Base-by-base conservation (phyloP, 2,329 filamentous ascomycete genomes). In the Hymenotorrendiella dingleyae region DNA sequence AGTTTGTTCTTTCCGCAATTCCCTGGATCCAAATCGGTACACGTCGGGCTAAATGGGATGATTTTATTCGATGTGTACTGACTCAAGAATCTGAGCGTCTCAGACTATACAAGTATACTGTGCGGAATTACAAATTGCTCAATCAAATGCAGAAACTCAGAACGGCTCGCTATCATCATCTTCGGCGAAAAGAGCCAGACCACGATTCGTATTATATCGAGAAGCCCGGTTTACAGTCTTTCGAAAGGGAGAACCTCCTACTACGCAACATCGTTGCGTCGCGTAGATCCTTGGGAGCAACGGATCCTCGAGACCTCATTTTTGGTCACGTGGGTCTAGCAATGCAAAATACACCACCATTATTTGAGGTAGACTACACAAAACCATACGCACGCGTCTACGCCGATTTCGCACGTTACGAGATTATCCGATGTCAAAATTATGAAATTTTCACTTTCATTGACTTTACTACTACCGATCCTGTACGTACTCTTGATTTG, bases 261-360 rank as follows among this genome's bases (percentile, higher is more conserved):
- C n/a, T n/a, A n/a, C n/a, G n/a, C n/a, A n/a, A n/a, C n/a, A n/a
- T n/a, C n/a, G n/a, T n/a, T n/a, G n/a, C n/a, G n/a, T n/a, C n/a
- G 12, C 10, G 32, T 20, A 10, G 32, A n/a, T 16, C 16, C 3
- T n/a, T 35, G 6, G 32, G 32, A 7, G 32, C 19, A 4, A 20
- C 11, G 2, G 32, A 35, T 5, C 20, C 32, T 1, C 6, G 32
- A 22, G 32, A 35, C n/a, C 19, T 35, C 16, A 12, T 35, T n/a
- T 35, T 20, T 22, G 32, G 8, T 4, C 19, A 78, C 82, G 82
- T 0, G 76, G 4, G 66, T 14, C 27, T 29, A 3, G 3, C 10
- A 4, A n/a, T 29, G 27, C 27, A n/a, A 12, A 4, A 10, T 5
- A 7, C 27, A 3, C 2, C 3, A 16, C 6, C 5, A 5, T 7